Percentiles rank a stretch among this genome's conserved stretches.
Evolutionary conservation across 768 basidiomycete genomes (phyloP).

Genomic region (Rubroboletus satanas): DNA sequence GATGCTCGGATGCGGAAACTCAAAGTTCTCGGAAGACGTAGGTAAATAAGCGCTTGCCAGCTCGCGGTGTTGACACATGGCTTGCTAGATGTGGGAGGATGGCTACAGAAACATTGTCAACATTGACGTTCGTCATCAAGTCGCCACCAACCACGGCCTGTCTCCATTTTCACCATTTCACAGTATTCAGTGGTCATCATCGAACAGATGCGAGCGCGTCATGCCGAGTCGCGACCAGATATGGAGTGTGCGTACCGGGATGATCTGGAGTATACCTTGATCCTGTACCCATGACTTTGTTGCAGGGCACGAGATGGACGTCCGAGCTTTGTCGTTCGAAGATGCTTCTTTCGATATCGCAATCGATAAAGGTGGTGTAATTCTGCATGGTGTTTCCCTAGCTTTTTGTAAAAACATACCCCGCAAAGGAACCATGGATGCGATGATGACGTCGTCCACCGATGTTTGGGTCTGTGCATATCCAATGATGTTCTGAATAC

Average conservation of each 20-base stretch:
- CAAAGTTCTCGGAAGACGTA: constrained; percentile 75
- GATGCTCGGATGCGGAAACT: constrained; percentile 85
- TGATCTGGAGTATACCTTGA: neutral
- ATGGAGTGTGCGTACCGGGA: constrained; percentile 59
- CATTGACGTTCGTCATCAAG: constrained; percentile 52
- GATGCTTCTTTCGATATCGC: constrained; percentile 69
- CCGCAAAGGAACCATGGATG: constrained; percentile 72
- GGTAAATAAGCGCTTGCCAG: neutral
- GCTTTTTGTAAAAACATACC: neutral
- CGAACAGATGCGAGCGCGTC: constrained; percentile 63
- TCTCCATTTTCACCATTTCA: neutral
- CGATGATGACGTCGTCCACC: constrained; percentile 80
- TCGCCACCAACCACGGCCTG: neutral
- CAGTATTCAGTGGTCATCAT: constrained; percentile 77
- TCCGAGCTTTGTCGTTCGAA: constrained; percentile 58
- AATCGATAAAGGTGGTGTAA: constrained; percentile 67
- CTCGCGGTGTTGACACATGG: neutral
- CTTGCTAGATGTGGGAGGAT: constrained; percentile 81
- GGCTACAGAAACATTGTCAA: constrained; percentile 80
- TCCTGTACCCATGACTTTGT: neutral
- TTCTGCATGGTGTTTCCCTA: neutral
- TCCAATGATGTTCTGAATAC: neutral
- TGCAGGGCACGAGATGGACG: constrained; percentile 82
- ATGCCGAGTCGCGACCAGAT: constrained; percentile 47
- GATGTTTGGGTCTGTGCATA: constrained; percentile 66